These are phyloP conservation scores for Cercospora citrullina DNA, from an alignment of 2,329 filamentous ascomycete genomes.

Conservation along the genomic window DNA sequence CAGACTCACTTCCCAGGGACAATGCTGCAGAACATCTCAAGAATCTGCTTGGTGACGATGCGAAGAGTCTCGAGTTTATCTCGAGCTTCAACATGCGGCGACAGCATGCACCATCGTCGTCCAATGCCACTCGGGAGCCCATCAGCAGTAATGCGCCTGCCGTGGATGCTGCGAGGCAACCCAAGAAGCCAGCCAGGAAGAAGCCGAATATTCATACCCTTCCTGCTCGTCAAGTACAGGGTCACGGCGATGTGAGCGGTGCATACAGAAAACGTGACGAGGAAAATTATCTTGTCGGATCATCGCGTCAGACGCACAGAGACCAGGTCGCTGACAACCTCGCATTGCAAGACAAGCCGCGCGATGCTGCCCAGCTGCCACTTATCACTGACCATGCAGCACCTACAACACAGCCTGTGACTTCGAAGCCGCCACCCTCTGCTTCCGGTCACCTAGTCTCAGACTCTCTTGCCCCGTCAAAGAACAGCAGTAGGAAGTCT, in stretches of 20 bases:
- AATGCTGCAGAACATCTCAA: constrained; percentile 82
- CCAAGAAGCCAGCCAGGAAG: constrained; percentile 42
- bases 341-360: constrained; percentile 52
- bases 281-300: constrained; percentile 69
- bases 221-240: constrained; percentile 52
- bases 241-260: constrained; percentile 64
- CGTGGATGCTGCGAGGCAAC: constrained; percentile 27
- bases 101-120: constrained; percentile 37
- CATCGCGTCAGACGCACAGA: constrained; percentile 44
- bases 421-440: constrained; percentile 60
- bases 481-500: constrained; percentile 49
- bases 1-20: constrained; percentile 70
- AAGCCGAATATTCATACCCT: constrained; percentile 40
- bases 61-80: constrained; percentile 71
- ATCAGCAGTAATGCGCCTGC: constrained; percentile 13
- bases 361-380: constrained; percentile 50
- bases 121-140: constrained; percentile 2
- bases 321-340: constrained; percentile 46
- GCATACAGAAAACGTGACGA: constrained; percentile 75
- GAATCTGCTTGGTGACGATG: constrained; percentile 83
- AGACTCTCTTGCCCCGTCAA: constrained; percentile 58
- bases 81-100: constrained; percentile 71
- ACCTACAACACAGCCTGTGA: constrained; percentile 44
- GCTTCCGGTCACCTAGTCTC: constrained; percentile 79
- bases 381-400: constrained; percentile 49